These are phyloP conservation scores for Aspergillus sparsus DNA, from an alignment of 495 filamentous ascomycete genomes.

Conservation along the genomic window DNA sequence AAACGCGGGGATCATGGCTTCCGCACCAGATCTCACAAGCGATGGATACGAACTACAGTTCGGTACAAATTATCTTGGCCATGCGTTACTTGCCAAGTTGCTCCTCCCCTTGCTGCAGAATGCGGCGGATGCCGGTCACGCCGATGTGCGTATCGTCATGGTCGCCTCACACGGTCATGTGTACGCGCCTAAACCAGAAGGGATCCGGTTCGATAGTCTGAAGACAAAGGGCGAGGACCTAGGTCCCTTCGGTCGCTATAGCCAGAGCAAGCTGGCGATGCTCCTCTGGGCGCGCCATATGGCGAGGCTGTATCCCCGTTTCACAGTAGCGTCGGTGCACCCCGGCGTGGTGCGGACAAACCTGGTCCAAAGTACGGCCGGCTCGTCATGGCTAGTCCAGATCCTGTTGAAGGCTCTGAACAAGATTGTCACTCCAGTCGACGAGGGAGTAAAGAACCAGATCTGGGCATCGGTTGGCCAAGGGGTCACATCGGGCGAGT, in stretches of 20 bases:
- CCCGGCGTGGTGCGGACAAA: conserved; percentile 40
- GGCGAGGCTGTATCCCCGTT: conserved; percentile 40
- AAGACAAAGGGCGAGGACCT: background rate
- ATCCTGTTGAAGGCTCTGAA: conserved; percentile 7
- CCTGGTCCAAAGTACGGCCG: conserved; percentile 28
- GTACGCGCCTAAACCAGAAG: no score
- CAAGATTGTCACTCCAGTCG: background rate
- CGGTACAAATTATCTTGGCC: conserved; percentile 58
- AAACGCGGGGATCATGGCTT: conserved; percentile 63
- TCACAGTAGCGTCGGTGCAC: conserved; percentile 40
- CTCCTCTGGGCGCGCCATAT: conserved; percentile 44
- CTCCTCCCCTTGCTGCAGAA: conserved; percentile 35
- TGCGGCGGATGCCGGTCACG: conserved; percentile 36
- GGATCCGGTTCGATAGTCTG: no score
- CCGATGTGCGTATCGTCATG: conserved; percentile 47
- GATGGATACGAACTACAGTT: conserved; percentile 59
- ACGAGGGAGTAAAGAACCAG: conserved; percentile 47
- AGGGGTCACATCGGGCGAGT: conserved; percentile 39
- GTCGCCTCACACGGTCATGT: conserved; percentile 31
- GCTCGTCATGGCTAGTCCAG: background rate
- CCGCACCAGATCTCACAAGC: conserved; percentile 40
- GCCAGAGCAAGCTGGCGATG: conserved; percentile 52
- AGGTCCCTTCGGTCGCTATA: conserved; percentile 34
- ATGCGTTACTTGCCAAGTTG: conserved; percentile 59
- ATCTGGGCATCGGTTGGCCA: conserved; percentile 47